Evolutionary conservation across 768 basidiomycete species (phyloP).

Genomic region (Amyloporia xantha): DNA sequence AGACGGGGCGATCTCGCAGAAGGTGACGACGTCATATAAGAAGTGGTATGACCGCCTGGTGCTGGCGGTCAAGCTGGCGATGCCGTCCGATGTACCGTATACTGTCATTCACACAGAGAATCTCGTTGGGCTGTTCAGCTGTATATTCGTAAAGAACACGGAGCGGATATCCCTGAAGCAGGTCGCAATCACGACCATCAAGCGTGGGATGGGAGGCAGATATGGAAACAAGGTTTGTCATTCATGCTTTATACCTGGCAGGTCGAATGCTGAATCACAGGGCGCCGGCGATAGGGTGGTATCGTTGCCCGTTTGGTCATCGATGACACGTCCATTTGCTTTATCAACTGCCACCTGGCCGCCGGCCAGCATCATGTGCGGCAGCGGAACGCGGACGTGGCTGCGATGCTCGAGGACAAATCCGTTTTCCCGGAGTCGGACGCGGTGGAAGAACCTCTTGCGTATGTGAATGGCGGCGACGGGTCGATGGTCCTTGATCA

Average conservation of each 20-base stretch:
- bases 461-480: conserved; percentile 86
- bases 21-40: conserved; percentile 81
- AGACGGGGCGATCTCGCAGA: conserved; percentile 61
- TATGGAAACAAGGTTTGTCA: conserved; percentile 91
- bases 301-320: conserved; percentile 87
- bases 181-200: conserved; percentile 72
- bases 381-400: conserved; percentile 81
- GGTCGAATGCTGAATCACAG: too few species aligned
- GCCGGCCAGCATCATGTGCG: conserved; percentile 83
- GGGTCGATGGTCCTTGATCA: conserved; percentile 93
- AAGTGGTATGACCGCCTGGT: conserved; percentile 82
- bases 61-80: conserved; percentile 62
- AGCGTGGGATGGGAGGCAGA: conserved; percentile 86
- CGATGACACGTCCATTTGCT: conserved; percentile 89
- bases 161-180: conserved; percentile 58
- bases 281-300: conserved; percentile 64
- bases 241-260: too few species aligned
- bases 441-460: conserved; percentile 46
- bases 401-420: conserved; percentile 81
- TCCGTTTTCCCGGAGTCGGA: conserved; percentile 49
- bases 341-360: conserved; percentile 97
- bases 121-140: conserved; percentile 82
- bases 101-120: conserved; percentile 80
- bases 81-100: conserved; percentile 73
- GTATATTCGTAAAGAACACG: conserved; percentile 64